These are phyloP conservation scores for Gracilaria domingensis DNA, from an alignment of 23 red algal genomes.

Conservation along the genomic window DNA sequence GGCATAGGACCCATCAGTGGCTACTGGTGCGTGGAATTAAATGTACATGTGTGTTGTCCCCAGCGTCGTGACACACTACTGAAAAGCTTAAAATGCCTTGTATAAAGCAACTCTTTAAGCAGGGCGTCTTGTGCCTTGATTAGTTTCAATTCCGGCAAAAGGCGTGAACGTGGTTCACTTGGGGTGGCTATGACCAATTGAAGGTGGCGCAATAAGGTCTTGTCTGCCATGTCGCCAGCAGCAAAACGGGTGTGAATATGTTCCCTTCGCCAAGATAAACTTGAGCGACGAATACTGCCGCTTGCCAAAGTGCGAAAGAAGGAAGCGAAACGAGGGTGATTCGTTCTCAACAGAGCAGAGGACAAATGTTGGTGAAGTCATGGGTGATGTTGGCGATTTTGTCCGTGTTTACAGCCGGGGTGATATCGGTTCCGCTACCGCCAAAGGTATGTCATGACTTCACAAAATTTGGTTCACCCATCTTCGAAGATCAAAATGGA, in stretches of 20 bases:
- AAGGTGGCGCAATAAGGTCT: background rate
- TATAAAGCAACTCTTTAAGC: background rate
- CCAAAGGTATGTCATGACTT: background rate
- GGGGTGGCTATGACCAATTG: background rate
- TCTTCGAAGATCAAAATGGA: background rate
- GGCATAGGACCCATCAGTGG: too few species aligned
- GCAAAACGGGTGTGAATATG: background rate
- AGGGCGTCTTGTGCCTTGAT: background rate
- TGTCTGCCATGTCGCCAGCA: background rate
- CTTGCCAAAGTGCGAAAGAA: background rate
- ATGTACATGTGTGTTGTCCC: background rate
- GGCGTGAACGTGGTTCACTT: background rate
- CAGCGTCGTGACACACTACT: background rate
- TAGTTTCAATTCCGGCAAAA: background rate
- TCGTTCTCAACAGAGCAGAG: background rate
- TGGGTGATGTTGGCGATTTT: background rate
- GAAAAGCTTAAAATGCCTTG: background rate
- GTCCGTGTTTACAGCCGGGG: background rate
- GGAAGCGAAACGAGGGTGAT: too few species aligned
- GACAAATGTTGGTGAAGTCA: background rate
- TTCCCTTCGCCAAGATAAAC: too few species aligned
- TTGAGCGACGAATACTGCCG: too few species aligned
- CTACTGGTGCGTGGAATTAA: background rate
- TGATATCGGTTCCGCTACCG: background rate
- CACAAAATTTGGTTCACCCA: background rate